phyloP scores from a whole-genome alignment of 1,284 basidiomycete genomes.

The Cystobasidium sp. region DNA sequence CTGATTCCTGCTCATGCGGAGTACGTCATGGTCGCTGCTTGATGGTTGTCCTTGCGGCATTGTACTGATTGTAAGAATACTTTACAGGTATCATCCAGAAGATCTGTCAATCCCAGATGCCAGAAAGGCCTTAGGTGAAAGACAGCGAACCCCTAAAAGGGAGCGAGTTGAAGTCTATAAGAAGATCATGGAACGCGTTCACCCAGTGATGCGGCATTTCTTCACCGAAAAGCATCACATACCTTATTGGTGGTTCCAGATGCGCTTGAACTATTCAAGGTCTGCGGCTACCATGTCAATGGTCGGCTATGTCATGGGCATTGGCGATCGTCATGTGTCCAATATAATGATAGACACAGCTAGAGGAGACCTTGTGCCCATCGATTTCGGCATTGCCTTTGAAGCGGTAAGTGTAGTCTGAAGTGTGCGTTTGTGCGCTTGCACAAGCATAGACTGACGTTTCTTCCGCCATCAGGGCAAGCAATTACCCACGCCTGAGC shows the following conservation, averaged over 20 bases:
- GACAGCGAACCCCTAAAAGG: constrained; percentile 37
- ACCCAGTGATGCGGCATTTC: constrained; percentile 90
- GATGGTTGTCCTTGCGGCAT: not conserved
- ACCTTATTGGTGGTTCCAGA: constrained; percentile 91
- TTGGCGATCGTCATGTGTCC: constrained; percentile 89
- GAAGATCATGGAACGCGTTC: constrained; percentile 65
- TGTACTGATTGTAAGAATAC: not conserved
- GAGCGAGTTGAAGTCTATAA: constrained; percentile 60
- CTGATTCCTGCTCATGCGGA: constrained; percentile 65
- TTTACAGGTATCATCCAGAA: constrained; percentile 14
- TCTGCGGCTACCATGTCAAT: constrained; percentile 93
- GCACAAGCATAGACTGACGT: not conserved
- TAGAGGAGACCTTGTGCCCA: constrained; percentile 87
- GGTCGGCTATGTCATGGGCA: constrained; percentile 87
- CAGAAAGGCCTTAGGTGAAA: constrained; percentile 57
- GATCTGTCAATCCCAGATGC: constrained; percentile 44
- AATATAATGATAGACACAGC: constrained; percentile 88
- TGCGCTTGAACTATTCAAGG: constrained; percentile 84
- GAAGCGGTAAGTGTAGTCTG: constrained; percentile 63
- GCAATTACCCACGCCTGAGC: constrained; percentile 78
- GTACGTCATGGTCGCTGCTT: constrained; percentile 59
- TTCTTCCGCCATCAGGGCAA: constrained; percentile 67
- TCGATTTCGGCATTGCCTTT: constrained; percentile 95
- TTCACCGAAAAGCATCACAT: constrained; percentile 87
- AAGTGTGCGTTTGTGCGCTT: not conserved